Base-by-base conservation (phyloP, 768 basidiomycete genomes). In the Tylopilus subfusipes region DNA sequence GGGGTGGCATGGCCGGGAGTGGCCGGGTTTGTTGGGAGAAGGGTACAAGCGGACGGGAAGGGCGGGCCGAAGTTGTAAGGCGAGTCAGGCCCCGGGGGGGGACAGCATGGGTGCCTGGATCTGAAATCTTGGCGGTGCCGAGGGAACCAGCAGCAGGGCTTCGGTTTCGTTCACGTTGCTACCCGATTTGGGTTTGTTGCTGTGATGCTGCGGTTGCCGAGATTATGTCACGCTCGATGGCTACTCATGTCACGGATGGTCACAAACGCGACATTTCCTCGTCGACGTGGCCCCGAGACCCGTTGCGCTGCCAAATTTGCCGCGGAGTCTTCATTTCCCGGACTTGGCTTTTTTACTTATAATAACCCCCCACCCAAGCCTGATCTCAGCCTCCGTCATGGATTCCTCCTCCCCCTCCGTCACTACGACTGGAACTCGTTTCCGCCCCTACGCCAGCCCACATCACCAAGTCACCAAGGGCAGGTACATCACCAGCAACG, bases 401-500 rank as follows among this genome's bases (percentile, higher is more conserved):
- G 68, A 79, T 45, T 70, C 75, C 45, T 55, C 71, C 66, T 78
- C 50, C 76, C 53, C 73, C 24, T 62, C 73, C 18, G 30, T 72
- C 13, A 55, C 63, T 27, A 43, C 69, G n/a, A 59, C 60, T 49
- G 68, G 68, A 4, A 71, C 75, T 21, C 77, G 76, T 50, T 81
- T 78, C 66, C 80, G 85, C 51, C 89, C 89, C 24, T 91, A 83
- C 63, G 82, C 86, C 14, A 88, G 85, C 65, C 75, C 86, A 3
- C 81, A 81, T 61, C 89, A 92, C 71, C 85, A 89, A 68, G 90
- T 92, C 54, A 86, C 84, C 4, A 91, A 90, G 70, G 88, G 87
- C 55, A 81, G 91, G 24, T 93, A 93, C 71, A 93, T 93, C 67
- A 93, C 90, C 27, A 88, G 86, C 72, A 93, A 91, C 64, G 91